A percentile compares a stretch with the other conserved stretches of the same genome.
These are phyloP conservation scores for Colletotrichum cuscutae DNA, from an alignment of 2,329 filamentous ascomycete species.

Conservation along the genomic window DNA sequence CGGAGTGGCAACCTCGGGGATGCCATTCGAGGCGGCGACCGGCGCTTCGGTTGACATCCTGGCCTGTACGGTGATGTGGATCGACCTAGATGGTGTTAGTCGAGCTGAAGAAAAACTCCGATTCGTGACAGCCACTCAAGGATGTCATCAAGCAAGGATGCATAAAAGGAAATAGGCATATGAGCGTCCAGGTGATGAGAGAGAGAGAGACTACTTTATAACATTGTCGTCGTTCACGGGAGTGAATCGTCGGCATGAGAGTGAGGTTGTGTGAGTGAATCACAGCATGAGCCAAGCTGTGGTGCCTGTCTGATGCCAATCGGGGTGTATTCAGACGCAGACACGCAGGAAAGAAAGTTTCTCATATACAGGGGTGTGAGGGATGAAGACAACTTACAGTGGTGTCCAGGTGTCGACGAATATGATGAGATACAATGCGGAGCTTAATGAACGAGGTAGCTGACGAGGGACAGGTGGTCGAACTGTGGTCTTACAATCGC, in stretches of 20 bases:
- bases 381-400: slow-evolving; percentile 7
- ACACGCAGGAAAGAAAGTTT: background rate
- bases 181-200: background rate
- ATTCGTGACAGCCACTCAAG: background rate
- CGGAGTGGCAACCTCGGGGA: background rate
- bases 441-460: slow-evolving; percentile 13
- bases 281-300: background rate
- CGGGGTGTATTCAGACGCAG: background rate
- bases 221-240: no score
- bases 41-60: slow-evolving; percentile 19
- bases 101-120: background rate
- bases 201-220: background rate
- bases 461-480: background rate
- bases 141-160: background rate
- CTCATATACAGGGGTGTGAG: background rate
- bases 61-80: background rate
- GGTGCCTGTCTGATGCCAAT: background rate
- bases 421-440: slow-evolving; percentile 1
- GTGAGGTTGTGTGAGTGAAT: slow-evolving; percentile 4
- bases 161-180: background rate
- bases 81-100: slow-evolving; percentile 11
- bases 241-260: background rate
- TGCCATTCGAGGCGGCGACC: slow-evolving; percentile 19
- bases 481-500: slow-evolving; percentile 10
- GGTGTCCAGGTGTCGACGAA: background rate